Evolutionary conservation across 176 grass and related monocot species (phyloP).

Genomic region (Eragrostis curvula): DNA sequence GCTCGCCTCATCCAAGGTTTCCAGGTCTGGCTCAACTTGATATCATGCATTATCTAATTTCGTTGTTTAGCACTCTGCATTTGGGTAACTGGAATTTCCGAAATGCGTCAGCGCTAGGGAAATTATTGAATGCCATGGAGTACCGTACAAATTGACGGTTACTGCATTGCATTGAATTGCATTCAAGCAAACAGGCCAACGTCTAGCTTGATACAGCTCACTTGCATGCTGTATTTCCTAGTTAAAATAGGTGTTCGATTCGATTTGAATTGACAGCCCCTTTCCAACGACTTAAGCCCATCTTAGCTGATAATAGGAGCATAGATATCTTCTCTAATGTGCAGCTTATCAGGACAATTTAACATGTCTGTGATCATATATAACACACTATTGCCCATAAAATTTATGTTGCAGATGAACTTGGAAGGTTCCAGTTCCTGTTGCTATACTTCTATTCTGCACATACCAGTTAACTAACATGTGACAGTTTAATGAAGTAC

Average conservation of each 20-base stretch:
- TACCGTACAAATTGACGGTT: not conserved
- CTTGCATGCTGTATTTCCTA: not conserved
- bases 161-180: not conserved
- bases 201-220: not conserved
- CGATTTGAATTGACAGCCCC: not conserved
- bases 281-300: not conserved
- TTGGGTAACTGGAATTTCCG: not conserved
- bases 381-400: not conserved
- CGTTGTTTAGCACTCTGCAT: slow-evolving; percentile 13
- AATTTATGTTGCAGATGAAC: not conserved
- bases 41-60: slow-evolving; percentile 4
- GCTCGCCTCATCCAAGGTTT: slow-evolving; percentile 73
- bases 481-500: not conserved
- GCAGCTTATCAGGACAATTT: not conserved
- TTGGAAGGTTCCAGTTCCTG: not conserved
- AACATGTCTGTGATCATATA: not conserved
- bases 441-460: not conserved
- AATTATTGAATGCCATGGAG: not conserved
- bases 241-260: not conserved
- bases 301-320: not conserved
- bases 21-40: slow-evolving; percentile 47
- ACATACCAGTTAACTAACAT: slow-evolving; percentile 9
- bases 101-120: not conserved
- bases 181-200: not conserved
- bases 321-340: not conserved